Conservation (phyloP, 306 rosid genomes). For the Ceratonia siliqua region DNA sequence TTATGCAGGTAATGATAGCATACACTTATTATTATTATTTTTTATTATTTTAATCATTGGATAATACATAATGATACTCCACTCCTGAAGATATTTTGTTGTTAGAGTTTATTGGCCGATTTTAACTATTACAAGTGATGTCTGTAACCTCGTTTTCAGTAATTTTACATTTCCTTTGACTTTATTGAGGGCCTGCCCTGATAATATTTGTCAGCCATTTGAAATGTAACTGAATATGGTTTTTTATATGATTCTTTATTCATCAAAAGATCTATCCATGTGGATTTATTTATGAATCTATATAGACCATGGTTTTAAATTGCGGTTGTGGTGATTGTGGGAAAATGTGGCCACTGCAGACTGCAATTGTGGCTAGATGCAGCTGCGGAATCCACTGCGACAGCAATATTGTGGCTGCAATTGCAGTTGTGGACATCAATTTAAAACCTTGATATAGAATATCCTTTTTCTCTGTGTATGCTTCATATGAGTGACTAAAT, state of each 20-base stretch:
- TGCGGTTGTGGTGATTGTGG: neutral
- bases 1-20: constrained; percentile 69
- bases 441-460: neutral
- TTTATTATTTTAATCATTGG: constrained; percentile 12
- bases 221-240: constrained; percentile 10
- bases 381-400: too few relatives aligned
- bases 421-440: neutral
- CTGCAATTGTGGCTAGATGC: too few relatives aligned
- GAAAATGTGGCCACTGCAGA: too few relatives aligned
- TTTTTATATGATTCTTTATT: constrained; percentile 3
- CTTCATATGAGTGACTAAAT: constrained; percentile 1
- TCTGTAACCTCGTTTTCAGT: constrained; percentile 3
- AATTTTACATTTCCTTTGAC: neutral
- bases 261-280: neutral
- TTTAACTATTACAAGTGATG: neutral
- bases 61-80: constrained; percentile 5
- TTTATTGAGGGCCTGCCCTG: constrained; percentile 23
- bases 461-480: neutral
- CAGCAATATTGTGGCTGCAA: too few relatives aligned
- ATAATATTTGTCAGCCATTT: constrained; percentile 17
- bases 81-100: constrained; percentile 12
- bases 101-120: constrained; percentile 11
- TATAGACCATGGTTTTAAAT: neutral
- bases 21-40: constrained; percentile 21
- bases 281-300: constrained; percentile 1